Percentiles rank a stretch among this genome's conserved stretches.
These are phyloP conservation scores for Nakazawaea wickerhamii DNA, from an alignment of 805 yeast species.

Conservation along the genomic window DNA sequence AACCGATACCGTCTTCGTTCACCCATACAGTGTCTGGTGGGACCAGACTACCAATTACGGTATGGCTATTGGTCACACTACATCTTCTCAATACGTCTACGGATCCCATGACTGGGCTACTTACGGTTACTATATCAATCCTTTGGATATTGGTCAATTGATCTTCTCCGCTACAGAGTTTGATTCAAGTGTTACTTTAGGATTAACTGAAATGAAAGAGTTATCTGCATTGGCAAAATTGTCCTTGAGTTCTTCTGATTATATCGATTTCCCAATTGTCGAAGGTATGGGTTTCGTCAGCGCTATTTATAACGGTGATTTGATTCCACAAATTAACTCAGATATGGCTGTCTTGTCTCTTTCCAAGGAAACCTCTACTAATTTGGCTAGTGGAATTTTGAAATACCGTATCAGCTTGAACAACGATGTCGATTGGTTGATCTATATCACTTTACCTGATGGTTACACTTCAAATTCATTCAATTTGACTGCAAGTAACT, in stretches of 20 bases:
- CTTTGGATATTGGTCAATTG: conserved; percentile 49
- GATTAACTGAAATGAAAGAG: conserved; percentile 40
- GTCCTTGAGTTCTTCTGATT: conserved; percentile 30
- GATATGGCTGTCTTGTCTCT: conserved; percentile 40
- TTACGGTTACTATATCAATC: conserved; percentile 47
- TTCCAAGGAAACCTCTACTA: conserved; percentile 27
- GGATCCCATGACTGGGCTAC: conserved; percentile 41
- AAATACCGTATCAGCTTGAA: conserved; percentile 36
- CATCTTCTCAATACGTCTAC: conserved; percentile 34
- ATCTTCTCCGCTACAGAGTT: conserved; percentile 51
- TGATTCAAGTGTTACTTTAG: conserved; percentile 30
- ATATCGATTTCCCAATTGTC: conserved; percentile 44
- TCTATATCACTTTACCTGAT: conserved; percentile 40
- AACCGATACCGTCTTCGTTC: conserved; percentile 49
- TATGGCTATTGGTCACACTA: conserved; percentile 56
- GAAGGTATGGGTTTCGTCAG: conserved; percentile 59
- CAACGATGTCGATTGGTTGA: conserved; percentile 42
- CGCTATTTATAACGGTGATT: conserved; percentile 42
- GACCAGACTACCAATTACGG: conserved; percentile 41
- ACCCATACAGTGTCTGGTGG: conserved; percentile 61
- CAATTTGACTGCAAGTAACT: conserved; percentile 27
- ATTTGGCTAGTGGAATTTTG: conserved; percentile 23
- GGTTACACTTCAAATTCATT: conserved; percentile 23
- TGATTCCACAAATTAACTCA: conserved; percentile 41
- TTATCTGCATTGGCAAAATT: conserved; percentile 46